Evolutionary conservation across 495 filamentous ascomycete genomes (phyloP).

Genomic region (Penicillium chermesinum): DNA sequence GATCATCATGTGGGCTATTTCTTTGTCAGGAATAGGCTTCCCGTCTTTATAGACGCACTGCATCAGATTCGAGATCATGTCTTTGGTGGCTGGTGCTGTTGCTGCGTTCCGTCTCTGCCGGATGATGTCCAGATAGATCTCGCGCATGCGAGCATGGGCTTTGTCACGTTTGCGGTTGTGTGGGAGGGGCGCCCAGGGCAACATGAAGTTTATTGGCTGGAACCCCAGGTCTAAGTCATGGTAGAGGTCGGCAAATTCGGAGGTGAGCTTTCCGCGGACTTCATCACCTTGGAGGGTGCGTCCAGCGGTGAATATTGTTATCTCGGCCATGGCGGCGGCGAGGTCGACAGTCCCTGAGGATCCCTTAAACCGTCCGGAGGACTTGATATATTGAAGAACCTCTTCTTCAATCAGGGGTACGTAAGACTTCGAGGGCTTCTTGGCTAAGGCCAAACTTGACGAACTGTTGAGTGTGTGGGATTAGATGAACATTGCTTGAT

Average conservation of each 20-base stretch:
- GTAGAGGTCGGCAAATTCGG: conserved; percentile 63
- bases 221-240: conserved; percentile 86
- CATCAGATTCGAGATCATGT: conserved; percentile 87
- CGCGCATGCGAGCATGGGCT: conserved; percentile 69
- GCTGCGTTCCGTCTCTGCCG: conserved; percentile 22
- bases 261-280: conserved; percentile 65
- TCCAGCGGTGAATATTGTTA: conserved; percentile 81
- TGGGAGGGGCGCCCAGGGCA: conserved; percentile 82
- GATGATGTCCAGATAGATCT: conserved; percentile 76
- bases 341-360: conserved; percentile 61
- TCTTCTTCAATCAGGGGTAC: conserved; percentile 75
- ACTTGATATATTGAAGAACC: conserved; percentile 63
- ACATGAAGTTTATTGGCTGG: conserved; percentile 75
- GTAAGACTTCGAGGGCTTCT: conserved; percentile 68
- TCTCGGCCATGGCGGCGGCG: conserved; percentile 66
- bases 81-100: conserved; percentile 34
- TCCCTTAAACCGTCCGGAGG: conserved; percentile 61
- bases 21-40: conserved; percentile 63
- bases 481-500: conserved; percentile 1
- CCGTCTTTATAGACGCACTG: conserved; percentile 71
- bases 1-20: conserved; percentile 90
- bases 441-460: conserved; percentile 81
- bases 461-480: conserved; percentile 48
- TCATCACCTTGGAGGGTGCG: conserved; percentile 77
- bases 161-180: conserved; percentile 74